phyloP scores from a whole-genome alignment of 2,329 filamentous ascomycete species.

The Aspergillus clavatus region DNA sequence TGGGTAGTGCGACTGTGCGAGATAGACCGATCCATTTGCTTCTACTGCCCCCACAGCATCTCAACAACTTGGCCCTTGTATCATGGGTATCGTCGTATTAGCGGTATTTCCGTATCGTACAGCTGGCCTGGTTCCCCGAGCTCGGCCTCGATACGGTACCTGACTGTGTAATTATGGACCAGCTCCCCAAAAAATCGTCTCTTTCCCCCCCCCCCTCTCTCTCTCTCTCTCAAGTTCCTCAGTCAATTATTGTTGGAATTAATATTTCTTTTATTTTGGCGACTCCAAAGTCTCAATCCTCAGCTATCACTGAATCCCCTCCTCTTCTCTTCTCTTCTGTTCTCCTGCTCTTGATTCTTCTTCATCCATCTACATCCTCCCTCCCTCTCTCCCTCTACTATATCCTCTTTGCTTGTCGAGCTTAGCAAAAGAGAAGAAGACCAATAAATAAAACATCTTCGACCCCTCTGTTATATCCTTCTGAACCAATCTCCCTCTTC shows the following conservation, averaged over 20 bases:
- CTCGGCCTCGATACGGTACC: slow-evolving; percentile 6
- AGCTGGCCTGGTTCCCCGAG: slow-evolving; percentile 6
- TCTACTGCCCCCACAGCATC: too few relatives aligned
- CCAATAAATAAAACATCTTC: slow-evolving; percentile 18
- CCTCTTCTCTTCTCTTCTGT: slow-evolving; percentile 8
- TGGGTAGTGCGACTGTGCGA: too few relatives aligned
- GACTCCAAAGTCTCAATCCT: not conserved
- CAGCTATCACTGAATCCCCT: not conserved
- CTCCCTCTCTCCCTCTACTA: slow-evolving; percentile 14
- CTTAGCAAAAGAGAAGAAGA: not conserved
- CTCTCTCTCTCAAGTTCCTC: not conserved
- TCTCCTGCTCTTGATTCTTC: too few relatives aligned
- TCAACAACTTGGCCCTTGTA: not conserved
- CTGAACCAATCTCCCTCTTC: slow-evolving; percentile 2
- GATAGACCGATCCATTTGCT: too few relatives aligned
- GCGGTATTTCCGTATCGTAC: not conserved
- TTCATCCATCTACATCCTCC: slow-evolving; percentile 4
- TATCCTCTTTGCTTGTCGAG: not conserved
- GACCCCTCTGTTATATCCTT: slow-evolving; percentile 1
- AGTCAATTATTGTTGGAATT: not conserved
- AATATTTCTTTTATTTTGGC: not conserved
- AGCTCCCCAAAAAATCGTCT: slow-evolving; percentile 4
- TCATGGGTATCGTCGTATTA: too few relatives aligned
- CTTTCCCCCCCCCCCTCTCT: slow-evolving; percentile 1
- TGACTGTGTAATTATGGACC: slow-evolving; percentile 5